Conservation (phyloP, 306 rosid species). For the Ceratonia siliqua region DNA sequence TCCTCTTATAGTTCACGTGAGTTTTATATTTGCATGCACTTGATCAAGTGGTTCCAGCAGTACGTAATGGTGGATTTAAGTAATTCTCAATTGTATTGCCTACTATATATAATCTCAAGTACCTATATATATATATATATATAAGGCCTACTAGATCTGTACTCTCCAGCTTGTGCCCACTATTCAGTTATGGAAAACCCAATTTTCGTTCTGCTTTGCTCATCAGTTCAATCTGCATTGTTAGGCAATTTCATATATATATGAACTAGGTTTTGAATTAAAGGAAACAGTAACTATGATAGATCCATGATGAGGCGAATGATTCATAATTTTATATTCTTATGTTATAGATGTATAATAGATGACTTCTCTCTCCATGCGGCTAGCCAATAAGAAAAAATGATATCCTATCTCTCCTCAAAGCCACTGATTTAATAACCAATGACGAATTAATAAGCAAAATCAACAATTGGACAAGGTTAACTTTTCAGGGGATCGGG, state of each 20-base stretch:
- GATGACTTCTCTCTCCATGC: too few relatives aligned
- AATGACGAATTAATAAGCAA: too few relatives aligned
- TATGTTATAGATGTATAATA: too few relatives aligned
- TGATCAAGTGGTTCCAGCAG: background rate
- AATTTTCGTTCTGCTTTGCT: background rate
- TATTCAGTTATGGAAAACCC: constrained; percentile 17
- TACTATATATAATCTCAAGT: background rate
- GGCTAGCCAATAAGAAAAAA: too few relatives aligned
- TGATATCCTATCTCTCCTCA: too few relatives aligned
- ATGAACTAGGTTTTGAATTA: background rate
- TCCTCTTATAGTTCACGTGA: background rate
- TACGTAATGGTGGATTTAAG: constrained; percentile 1
- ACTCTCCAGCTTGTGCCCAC: background rate
- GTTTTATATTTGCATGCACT: background rate
- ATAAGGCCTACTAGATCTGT: background rate
- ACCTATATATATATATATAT: background rate
- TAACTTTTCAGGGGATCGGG: background rate
- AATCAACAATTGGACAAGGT: background rate
- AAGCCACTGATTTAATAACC: too few relatives aligned
- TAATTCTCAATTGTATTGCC: constrained; percentile 20
- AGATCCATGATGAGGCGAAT: too few relatives aligned
- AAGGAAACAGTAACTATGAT: too few relatives aligned
- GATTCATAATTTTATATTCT: too few relatives aligned
- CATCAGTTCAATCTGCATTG: background rate
- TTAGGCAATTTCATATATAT: background rate